Conservation (phyloP, 176 grass and related monocot genomes). For the Tillandsia fasciculata region DNA sequence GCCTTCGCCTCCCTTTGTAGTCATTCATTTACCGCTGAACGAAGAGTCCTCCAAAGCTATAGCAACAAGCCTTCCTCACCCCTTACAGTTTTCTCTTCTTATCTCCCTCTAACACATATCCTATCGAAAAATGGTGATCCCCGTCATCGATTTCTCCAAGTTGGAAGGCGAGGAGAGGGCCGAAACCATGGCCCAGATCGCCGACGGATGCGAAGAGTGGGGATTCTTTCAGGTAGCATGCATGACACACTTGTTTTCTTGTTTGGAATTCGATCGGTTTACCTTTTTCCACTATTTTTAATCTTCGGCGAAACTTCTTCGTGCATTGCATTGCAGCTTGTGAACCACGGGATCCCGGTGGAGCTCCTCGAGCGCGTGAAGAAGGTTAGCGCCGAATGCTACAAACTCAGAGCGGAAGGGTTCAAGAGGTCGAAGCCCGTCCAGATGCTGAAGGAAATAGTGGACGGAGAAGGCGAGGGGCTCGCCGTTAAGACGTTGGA, state of each 20-base stretch:
- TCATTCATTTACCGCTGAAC: background rate
- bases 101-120: background rate
- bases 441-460: conserved; percentile 23
- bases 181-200: conserved; percentile 38
- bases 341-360: conserved; percentile 72
- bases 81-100: conserved; percentile 10
- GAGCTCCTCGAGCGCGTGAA: conserved; percentile 84
- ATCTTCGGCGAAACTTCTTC: background rate
- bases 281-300: background rate
- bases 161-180: conserved; percentile 48
- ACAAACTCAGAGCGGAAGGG: conserved; percentile 49
- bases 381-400: conserved; percentile 64
- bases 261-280: background rate
- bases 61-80: conserved; percentile 2
- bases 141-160: conserved; percentile 81
- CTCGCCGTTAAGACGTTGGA: conserved; percentile 12
- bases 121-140: conserved; percentile 43
- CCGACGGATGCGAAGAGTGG: conserved; percentile 54
- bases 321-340: conserved; percentile 25
- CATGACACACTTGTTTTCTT: background rate
- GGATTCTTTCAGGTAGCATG: conserved; percentile 79
- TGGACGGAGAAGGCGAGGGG: conserved; percentile 27
- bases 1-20: background rate
- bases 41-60: background rate
- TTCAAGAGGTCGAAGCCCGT: conserved; percentile 48